A percentile compares a stretch with the other conserved stretches of the same genome.
phyloP scores from a whole-genome alignment of 2,329 filamentous ascomycete genomes.

The Emmonsia crescens region DNA sequence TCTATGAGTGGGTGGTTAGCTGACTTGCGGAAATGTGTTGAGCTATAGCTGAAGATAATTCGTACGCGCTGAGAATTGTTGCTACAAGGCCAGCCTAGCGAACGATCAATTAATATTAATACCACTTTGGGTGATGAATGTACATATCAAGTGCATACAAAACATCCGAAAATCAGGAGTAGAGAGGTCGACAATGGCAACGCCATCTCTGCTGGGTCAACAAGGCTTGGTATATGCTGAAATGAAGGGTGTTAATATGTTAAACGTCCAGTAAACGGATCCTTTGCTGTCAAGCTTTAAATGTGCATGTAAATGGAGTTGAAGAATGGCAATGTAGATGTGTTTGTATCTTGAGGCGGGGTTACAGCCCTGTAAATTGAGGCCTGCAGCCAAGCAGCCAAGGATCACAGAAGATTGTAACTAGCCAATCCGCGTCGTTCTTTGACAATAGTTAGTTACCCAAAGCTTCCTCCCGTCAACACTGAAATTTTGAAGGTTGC shows the following conservation, averaged over 20 bases:
- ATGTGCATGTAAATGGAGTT: background rate
- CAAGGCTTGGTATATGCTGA: background rate
- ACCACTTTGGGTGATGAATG: background rate
- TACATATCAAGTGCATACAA: background rate
- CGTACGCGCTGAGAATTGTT: conserved; percentile 5
- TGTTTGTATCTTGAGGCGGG: background rate
- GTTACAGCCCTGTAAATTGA: background rate
- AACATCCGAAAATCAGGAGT: background rate
- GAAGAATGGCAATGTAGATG: background rate
- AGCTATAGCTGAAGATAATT: background rate
- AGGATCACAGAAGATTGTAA: background rate
- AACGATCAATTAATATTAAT: background rate
- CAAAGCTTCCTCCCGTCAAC: background rate
- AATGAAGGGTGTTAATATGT: background rate
- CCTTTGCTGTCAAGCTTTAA: background rate
- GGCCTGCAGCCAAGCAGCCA: background rate
- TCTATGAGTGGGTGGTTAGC: background rate
- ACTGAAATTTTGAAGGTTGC: background rate
- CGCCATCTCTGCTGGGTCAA: background rate
- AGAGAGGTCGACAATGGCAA: background rate
- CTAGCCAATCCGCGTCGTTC: background rate
- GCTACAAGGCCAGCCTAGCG: background rate
- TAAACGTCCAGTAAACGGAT: background rate
- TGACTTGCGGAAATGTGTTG: too few relatives aligned
- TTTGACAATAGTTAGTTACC: background rate